These are phyloP conservation scores for Ramaria rubella DNA, from an alignment of 768 basidiomycete genomes.

Conservation along the genomic window DNA sequence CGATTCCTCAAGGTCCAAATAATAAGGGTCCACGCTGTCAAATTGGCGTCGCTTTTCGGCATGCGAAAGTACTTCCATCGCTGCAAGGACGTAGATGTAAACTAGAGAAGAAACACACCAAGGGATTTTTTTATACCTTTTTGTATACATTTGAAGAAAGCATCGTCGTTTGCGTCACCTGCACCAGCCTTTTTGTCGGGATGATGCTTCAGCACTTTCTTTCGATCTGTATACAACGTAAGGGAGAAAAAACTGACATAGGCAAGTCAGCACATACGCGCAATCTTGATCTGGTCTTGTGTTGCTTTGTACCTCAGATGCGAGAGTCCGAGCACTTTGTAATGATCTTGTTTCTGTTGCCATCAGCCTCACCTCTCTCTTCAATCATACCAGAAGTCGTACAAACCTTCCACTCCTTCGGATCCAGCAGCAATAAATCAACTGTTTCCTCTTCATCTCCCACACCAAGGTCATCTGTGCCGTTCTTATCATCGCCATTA, in stretches of 20 bases:
- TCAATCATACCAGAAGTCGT: not conserved
- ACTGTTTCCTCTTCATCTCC: slow-evolving; percentile 82
- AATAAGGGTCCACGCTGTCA: slow-evolving; percentile 88
- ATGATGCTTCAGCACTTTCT: slow-evolving; percentile 98
- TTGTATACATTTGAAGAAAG: slow-evolving; percentile 99
- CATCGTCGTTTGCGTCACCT: slow-evolving; percentile 89
- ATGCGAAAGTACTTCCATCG: slow-evolving; percentile 88
- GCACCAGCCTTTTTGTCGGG: slow-evolving; percentile 90
- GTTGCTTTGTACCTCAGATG: slow-evolving; percentile 82
- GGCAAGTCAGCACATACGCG: slow-evolving; percentile 60
- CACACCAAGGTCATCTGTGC: slow-evolving; percentile 83
- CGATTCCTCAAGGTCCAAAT: slow-evolving; percentile 58
- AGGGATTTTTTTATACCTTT: slow-evolving; percentile 48
- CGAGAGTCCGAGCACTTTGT: slow-evolving; percentile 92
- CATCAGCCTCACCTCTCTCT: not conserved
- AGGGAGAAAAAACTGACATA: not conserved
- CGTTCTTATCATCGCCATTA: slow-evolving; percentile 38
- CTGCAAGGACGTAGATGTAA: slow-evolving; percentile 26
- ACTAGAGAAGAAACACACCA: too few species aligned
- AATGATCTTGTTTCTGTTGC: slow-evolving; percentile 92
- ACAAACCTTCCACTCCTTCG: slow-evolving; percentile 96
- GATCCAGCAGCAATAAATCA: slow-evolving; percentile 69
- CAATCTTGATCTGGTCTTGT: slow-evolving; percentile 89
- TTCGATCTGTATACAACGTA: slow-evolving; percentile 58
- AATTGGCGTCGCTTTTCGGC: slow-evolving; percentile 87